A percentile compares a stretch with the other conserved stretches of the same genome.
phyloP scores from a whole-genome alignment of 2,329 filamentous ascomycete species.

The Pestalotiopsis sp. region DNA sequence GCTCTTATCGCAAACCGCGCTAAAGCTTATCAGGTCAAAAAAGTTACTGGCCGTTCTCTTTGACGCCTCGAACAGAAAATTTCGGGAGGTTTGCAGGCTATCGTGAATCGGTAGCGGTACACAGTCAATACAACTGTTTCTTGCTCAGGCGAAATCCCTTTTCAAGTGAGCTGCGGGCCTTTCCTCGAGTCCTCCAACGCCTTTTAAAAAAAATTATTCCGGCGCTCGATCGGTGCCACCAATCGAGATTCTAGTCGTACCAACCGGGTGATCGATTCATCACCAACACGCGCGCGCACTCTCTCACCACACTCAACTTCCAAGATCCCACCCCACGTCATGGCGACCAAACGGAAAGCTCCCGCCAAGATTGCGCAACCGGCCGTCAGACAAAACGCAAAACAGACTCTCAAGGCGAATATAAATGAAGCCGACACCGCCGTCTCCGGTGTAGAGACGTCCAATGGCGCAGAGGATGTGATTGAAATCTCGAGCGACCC shows the following conservation, averaged over 20 bases:
- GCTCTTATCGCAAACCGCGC: not conserved
- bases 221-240: not conserved
- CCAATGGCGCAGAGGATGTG: conserved; percentile 35
- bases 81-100: not conserved
- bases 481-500: conserved; percentile 62
- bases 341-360: conserved; percentile 65
- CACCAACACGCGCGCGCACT: not conserved
- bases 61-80: conserved; percentile 7
- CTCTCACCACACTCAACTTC: not conserved
- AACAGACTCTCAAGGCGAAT: conserved; percentile 47
- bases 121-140: not conserved
- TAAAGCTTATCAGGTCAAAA: conserved; percentile 6
- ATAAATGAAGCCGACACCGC: conserved; percentile 62
- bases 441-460: conserved; percentile 46
- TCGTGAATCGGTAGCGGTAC: not conserved
- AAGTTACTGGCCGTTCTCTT: conserved; percentile 1
- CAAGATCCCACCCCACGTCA: conserved; percentile 26
- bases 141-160: not conserved
- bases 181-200: not conserved
- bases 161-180: not conserved
- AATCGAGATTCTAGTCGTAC: not conserved
- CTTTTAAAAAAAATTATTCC: not conserved
- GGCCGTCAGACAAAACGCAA: conserved; percentile 54
- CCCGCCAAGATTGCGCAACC: conserved; percentile 59
- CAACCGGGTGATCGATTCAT: not conserved